Conservation (phyloP, 1,139 yeast species). For the Magnusiomyces starmeri region DNA sequence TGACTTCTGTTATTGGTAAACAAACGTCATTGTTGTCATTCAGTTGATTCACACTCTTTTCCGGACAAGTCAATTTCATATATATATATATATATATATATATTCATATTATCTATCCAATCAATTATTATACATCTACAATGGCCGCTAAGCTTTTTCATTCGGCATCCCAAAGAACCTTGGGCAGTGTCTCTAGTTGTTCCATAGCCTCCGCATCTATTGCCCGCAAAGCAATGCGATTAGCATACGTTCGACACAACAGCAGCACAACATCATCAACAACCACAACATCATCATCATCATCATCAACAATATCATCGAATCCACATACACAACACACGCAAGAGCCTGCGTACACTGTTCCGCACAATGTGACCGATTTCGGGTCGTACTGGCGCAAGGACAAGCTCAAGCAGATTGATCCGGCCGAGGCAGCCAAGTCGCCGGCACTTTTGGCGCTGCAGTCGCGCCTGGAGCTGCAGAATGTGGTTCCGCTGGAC, state of each 20-base stretch:
- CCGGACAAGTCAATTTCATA: no score
- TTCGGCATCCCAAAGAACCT: no score
- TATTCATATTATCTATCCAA: no score
- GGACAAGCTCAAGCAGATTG: conserved; percentile 26
- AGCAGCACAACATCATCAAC: conserved; percentile 1
- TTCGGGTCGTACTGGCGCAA: conserved; percentile 24
- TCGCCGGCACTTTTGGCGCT: conserved; percentile 73
- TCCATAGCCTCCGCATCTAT: no score
- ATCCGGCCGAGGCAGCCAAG: conserved; percentile 40
- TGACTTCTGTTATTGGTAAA: no score
- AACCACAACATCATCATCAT: not conserved
- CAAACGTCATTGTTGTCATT: no score
- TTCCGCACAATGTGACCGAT: conserved; percentile 24
- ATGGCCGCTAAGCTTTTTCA: no score
- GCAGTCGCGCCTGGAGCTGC: conserved; percentile 58
- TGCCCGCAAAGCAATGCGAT: not conserved
- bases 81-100: no score
- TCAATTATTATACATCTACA: no score
- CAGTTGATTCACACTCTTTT: no score
- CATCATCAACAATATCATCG: not conserved
- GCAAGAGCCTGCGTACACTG: conserved; percentile 8
- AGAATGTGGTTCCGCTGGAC: conserved; percentile 45
- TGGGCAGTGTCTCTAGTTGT: no score
- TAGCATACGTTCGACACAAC: not conserved
- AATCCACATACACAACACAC: not conserved